Base-by-base conservation (phyloP, 2,329 filamentous ascomycete species). In the Neopestalotiopsis rosae region DNA sequence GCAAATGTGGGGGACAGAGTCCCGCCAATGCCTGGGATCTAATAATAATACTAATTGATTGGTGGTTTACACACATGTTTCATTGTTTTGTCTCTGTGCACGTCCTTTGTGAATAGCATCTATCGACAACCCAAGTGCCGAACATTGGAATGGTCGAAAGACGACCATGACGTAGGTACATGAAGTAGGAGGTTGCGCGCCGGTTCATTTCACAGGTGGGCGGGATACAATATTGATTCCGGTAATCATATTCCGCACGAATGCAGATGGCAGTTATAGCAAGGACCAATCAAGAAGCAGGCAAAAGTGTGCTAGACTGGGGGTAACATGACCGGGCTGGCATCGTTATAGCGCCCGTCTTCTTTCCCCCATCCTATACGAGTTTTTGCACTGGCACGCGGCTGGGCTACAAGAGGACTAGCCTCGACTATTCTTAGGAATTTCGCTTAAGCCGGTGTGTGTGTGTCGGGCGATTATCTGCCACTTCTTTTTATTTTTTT, bases 31-130 rank as follows among this genome's bases (percentile, higher is more conserved):
- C 61, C 24, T 64, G 61, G 68, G 65, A 63, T 58, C 59, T 69
- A 69, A 69, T 69, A 61, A 42, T 69, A 69, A 69, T 69, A 58
- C 17, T 69, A 67, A 69, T 69, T 63, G 65, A 52, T 57, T 59
- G 20, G 61, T 52, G 65, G 66, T 57, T 24, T 49, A 13, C 12
- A 32, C 52, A 12, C 24, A 17, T 49, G 2, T 24, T 20, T 52
- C 7, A 52, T 12, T 52, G 17, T 52, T 3, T 52, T 17, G 6
- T 52, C 45, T 10, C 24, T 17, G 45, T 52, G 45, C 45, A n/a
- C 17, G 14, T 10, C 20, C 4, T 13, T 20, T 52, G 45, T 9
- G 45, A n/a, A 28, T 28, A 28, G 24, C 24, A 28, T 28, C 45
- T 52, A 38, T 38, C 10, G 34, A 38, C 24, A 28, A 28, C 24